Base-by-base conservation (phyloP, 306 rosid species). In the Prunus davidiana region DNA sequence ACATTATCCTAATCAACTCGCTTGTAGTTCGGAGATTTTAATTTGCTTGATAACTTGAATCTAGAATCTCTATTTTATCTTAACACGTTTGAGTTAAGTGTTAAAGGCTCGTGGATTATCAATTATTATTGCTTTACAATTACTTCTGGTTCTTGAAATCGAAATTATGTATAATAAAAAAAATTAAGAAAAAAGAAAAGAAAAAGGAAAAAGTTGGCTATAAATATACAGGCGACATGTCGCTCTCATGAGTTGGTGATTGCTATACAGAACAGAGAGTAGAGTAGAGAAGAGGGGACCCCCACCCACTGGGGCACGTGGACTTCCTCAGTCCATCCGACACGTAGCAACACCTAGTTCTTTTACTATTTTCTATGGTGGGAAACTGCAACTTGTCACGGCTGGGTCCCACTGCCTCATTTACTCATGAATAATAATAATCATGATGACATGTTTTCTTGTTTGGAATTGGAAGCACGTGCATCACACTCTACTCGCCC, bases 401-500 rank as follows among this genome's bases (percentile, higher is more conserved):
- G 2, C 16, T 80, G 81, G 87, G 84, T 54, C 83, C 85, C 84
- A 0, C 72, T 15, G 3, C 58, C 8, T 38, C 43, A 38, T 38
- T 6, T 18, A 13, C 45, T 51, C 38, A 14, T 64, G 27, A 28
- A 63, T 8, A 47, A 11, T 47, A 18, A 34, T 1, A 32, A 6
- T 55, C 46, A 56, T 32, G 50, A 79, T 65, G 74, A 66, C 71
- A 38, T 38, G 56, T 22, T 12, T 38, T 19, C 14, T 18, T 45
- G 32, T 12, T 34, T 11, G 74, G 79, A 61, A 34, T 47, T 47
- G 3, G 16, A 73, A 74, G 84, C 87, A 82, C 82, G 84, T 82
- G 87, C 62, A 58, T 24, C 78, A 8, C 58, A 28, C 67, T 75
- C 70, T 19, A 8, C 70, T 75, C 52, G 78, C 16, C 41, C 67